Conservation (phyloP, 2,329 filamentous ascomycete genomes). For the Apiospora malaysiana region DNA sequence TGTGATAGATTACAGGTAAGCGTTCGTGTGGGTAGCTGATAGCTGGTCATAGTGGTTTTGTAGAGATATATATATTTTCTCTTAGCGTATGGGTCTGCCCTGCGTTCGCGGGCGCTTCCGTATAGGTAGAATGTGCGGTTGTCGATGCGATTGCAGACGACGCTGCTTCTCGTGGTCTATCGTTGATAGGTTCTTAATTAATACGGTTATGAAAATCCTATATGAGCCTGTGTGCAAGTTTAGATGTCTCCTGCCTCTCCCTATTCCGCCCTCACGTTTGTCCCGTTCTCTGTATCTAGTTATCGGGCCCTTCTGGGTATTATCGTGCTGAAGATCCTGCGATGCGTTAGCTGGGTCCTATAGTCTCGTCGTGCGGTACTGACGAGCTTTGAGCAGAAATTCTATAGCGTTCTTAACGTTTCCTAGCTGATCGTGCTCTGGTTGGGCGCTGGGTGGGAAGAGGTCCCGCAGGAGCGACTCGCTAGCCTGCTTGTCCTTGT, state of each 20-base stretch:
- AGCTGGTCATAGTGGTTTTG: background rate
- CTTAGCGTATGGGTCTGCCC: background rate
- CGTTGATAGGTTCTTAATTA: too few species aligned
- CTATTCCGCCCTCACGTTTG: background rate
- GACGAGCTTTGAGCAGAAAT: background rate
- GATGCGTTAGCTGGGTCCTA: background rate
- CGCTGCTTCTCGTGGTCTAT: too few species aligned
- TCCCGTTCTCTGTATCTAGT: background rate
- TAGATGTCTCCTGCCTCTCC: background rate
- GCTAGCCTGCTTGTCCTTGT: background rate
- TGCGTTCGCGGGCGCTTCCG: background rate
- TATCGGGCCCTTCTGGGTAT: background rate
- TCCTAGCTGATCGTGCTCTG: background rate
- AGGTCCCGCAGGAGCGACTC: background rate
- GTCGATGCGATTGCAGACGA: too few species aligned
- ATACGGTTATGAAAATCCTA: background rate
- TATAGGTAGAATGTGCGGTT: background rate
- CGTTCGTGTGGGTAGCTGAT: background rate
- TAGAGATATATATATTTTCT: background rate
- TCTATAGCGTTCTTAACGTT: background rate
- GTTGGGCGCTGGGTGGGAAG: background rate
- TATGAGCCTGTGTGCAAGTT: background rate
- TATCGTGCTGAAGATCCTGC: background rate
- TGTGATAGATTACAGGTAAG: background rate
- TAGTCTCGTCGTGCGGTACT: background rate